Evolutionary conservation across 1,284 basidiomycete species (phyloP).

Genomic region (Wallemia ichthyophaga): DNA sequence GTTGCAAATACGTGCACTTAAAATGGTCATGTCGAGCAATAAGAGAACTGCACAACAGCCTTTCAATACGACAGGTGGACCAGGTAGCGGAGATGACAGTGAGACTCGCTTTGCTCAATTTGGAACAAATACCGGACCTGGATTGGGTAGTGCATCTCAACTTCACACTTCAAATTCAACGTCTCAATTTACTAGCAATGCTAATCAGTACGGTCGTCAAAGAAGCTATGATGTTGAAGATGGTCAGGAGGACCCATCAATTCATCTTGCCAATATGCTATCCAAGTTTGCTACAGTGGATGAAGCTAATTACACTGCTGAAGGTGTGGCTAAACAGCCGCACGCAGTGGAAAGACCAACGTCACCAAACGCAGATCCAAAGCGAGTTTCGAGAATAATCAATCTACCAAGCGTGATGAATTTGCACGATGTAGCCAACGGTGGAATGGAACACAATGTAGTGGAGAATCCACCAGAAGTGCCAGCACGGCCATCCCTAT

Average conservation of each 20-base stretch:
- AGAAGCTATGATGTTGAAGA: background rate
- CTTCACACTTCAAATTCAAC: background rate
- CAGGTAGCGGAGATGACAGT: background rate
- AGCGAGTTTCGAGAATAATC: background rate
- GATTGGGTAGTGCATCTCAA: background rate
- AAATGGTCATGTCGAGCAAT: constrained; percentile 9
- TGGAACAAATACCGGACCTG: background rate
- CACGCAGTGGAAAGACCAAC: background rate
- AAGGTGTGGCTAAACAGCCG: background rate
- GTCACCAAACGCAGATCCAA: background rate
- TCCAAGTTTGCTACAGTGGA: background rate
- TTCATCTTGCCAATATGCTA: background rate
- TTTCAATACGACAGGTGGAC: background rate
- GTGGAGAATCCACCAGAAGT: background rate
- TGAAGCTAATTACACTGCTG: background rate
- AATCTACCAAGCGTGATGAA: background rate
- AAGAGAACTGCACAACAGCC: background rate
- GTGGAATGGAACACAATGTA: background rate
- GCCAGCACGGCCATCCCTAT: background rate
- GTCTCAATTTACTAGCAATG: background rate
- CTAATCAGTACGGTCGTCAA: background rate
- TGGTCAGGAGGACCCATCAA: background rate
- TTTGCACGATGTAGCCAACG: background rate
- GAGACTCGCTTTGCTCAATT: background rate
- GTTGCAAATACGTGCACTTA: constrained; percentile 38